Evolutionary conservation across 495 filamentous ascomycete genomes (phyloP).

Genomic region (Penicillium samsonianum): DNA sequence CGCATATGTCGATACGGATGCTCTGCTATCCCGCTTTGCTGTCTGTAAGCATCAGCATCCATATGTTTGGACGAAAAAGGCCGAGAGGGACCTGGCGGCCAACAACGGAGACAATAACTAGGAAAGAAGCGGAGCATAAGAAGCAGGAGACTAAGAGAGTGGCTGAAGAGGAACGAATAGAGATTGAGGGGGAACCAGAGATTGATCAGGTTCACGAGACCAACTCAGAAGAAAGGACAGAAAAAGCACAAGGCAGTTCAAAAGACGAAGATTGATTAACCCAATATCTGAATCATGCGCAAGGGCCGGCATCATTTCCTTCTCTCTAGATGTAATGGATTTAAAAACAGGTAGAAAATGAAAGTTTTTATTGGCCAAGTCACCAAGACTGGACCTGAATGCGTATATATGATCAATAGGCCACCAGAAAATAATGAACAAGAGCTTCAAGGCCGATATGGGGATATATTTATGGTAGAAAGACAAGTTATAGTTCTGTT

Average conservation of each 20-base stretch:
- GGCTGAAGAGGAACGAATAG: background rate
- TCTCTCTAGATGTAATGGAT: background rate
- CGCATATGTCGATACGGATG: slow-evolving; percentile 76
- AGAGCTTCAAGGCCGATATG: background rate
- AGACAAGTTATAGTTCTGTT: background rate
- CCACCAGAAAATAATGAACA: slow-evolving; percentile 1
- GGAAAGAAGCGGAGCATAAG: background rate
- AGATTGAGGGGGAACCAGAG: too few species aligned
- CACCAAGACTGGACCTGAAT: background rate
- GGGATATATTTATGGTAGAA: slow-evolving; percentile 16
- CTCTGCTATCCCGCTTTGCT: slow-evolving; percentile 54
- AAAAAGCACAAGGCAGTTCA: background rate
- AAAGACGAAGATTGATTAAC: background rate
- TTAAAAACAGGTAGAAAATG: too few species aligned
- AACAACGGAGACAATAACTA: background rate
- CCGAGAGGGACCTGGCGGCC: background rate
- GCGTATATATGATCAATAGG: slow-evolving; percentile 3
- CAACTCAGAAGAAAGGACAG: background rate
- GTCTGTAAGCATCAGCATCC: slow-evolving; percentile 21
- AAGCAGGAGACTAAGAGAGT: background rate
- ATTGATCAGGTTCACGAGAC: background rate
- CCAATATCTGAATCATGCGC: background rate
- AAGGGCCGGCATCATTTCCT: background rate
- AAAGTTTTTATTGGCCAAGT: background rate
- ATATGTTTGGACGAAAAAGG: background rate